Percentiles rank a stretch among this genome's conserved stretches.
These are phyloP conservation scores for Sporothrix brunneoviolacea DNA, from an alignment of 2,329 filamentous ascomycete genomes.

Conservation along the genomic window DNA sequence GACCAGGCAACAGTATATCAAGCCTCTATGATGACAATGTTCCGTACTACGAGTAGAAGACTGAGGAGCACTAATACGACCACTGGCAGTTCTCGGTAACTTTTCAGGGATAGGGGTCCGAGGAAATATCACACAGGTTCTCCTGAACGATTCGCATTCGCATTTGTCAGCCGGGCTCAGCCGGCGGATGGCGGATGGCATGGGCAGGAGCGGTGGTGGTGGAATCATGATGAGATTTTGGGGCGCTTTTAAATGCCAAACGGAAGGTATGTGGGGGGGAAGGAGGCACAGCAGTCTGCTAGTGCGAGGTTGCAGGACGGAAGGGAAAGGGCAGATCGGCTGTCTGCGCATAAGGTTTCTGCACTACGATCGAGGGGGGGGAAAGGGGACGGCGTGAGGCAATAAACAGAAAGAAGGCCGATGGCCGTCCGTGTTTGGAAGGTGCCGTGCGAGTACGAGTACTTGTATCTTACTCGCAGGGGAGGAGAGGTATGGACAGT, in stretches of 20 bases:
- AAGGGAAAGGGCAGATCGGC: background rate
- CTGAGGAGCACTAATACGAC: too few species aligned
- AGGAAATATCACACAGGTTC: too few species aligned
- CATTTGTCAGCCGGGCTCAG: conserved; percentile 2
- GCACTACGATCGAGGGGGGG: background rate
- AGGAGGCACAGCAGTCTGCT: conserved; percentile 9
- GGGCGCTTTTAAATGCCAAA: too few species aligned
- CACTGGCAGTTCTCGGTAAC: too few species aligned
- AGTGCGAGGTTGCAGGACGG: background rate
- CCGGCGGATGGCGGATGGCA: background rate
- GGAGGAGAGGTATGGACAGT: too few species aligned
- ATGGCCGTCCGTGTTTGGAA: conserved; percentile 3
- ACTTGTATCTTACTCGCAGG: too few species aligned
- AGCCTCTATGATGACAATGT: too few species aligned
- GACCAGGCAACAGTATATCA: too few species aligned
- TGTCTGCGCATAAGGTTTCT: background rate
- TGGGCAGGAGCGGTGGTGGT: background rate
- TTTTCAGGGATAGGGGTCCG: too few species aligned
- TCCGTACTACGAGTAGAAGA: too few species aligned
- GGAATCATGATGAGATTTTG: background rate
- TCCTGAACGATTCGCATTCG: too few species aligned
- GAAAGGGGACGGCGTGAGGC: background rate
- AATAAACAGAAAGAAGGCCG: background rate
- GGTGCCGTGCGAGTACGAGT: too few species aligned
- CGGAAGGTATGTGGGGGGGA: conserved; percentile 3